A percentile compares a stretch with the other conserved stretches of the same genome.
Evolutionary conservation across 768 basidiomycete genomes (phyloP).

Genomic region (Cubamyces lactineus): DNA sequence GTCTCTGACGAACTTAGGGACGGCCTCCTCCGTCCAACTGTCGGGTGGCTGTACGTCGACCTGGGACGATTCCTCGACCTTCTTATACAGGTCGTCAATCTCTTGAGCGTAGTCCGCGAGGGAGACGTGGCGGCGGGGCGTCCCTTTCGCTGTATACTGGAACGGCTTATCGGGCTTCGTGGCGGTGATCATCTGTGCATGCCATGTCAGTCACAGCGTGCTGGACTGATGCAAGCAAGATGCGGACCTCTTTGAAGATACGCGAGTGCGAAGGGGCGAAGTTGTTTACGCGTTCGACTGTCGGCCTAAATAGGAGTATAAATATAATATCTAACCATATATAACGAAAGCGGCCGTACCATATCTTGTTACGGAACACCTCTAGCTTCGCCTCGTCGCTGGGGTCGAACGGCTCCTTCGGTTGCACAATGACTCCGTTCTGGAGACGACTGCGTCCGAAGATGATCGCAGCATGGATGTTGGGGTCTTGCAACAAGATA

Average conservation of each 20-base stretch:
- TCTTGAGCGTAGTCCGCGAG: constrained; percentile 41
- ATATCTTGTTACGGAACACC: constrained; percentile 21
- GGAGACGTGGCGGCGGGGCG: constrained; percentile 31
- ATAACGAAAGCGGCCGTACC: too few relatives aligned
- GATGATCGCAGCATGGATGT: constrained; percentile 39
- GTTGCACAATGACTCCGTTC: constrained; percentile 46
- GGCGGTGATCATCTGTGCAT: constrained; percentile 38
- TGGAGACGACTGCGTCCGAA: constrained; percentile 47
- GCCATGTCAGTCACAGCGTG: neutral
- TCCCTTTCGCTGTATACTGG: constrained; percentile 36
- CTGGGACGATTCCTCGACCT: constrained; percentile 39
- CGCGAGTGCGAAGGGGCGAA: constrained; percentile 35
- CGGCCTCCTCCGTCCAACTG: constrained; percentile 30
- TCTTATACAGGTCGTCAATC: constrained; percentile 42
- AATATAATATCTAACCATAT: too few relatives aligned
- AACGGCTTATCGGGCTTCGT: constrained; percentile 35
- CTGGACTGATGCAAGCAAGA: neutral
- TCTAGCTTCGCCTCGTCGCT: constrained; percentile 11
- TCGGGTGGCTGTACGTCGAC: constrained; percentile 34
- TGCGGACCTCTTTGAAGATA: constrained; percentile 38
- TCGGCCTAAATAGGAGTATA: too few relatives aligned
- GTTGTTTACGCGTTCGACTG: constrained; percentile 30
- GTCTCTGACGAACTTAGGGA: constrained; percentile 35
- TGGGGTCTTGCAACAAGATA: constrained; percentile 40
- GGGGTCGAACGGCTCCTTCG: constrained; percentile 38